A percentile compares a stretch with the other conserved stretches of the same genome.
Evolutionary conservation across 1,284 basidiomycete genomes (phyloP).

Genomic region (Ceratobasidium sp.): DNA sequence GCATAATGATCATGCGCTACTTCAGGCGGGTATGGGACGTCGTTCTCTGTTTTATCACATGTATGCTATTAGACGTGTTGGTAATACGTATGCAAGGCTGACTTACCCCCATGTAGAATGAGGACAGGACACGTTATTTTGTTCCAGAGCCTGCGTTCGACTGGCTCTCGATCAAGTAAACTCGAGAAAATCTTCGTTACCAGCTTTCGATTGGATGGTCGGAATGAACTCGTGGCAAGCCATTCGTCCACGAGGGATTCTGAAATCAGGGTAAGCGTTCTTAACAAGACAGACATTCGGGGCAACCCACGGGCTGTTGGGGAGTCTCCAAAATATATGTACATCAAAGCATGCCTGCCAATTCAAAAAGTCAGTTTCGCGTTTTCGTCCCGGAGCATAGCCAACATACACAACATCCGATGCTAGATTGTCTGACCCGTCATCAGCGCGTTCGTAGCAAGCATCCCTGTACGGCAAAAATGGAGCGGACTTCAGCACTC

Average conservation of each 20-base stretch:
- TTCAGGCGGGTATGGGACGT: constrained; percentile 32
- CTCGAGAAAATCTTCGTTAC: constrained; percentile 46
- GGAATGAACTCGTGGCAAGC: constrained; percentile 45
- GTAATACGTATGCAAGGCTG: background rate
- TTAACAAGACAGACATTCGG: background rate
- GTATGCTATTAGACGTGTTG: background rate
- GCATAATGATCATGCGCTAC: constrained; percentile 44
- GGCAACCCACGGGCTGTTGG: constrained; percentile 42
- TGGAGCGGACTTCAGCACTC: background rate
- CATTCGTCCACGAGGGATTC: constrained; percentile 47
- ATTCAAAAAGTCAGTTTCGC: background rate
- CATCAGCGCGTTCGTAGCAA: constrained; percentile 45
- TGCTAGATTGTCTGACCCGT: constrained; percentile 45
- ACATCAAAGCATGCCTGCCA: constrained; percentile 43
- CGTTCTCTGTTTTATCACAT: constrained; percentile 13
- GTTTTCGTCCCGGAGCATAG: too few relatives aligned
- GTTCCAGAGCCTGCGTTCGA: constrained; percentile 27
- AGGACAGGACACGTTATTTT: constrained; percentile 45
- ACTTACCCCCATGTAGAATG: constrained; percentile 46
- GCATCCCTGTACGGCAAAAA: constrained; percentile 41
- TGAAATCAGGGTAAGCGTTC: background rate
- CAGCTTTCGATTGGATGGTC: constrained; percentile 45
- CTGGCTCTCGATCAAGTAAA: constrained; percentile 44
- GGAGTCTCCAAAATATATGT: constrained; percentile 45
- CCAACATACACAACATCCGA: constrained; percentile 43